phyloP scores from a whole-genome alignment of 2,329 filamentous ascomycete genomes.

The Venturia carpophila region DNA sequence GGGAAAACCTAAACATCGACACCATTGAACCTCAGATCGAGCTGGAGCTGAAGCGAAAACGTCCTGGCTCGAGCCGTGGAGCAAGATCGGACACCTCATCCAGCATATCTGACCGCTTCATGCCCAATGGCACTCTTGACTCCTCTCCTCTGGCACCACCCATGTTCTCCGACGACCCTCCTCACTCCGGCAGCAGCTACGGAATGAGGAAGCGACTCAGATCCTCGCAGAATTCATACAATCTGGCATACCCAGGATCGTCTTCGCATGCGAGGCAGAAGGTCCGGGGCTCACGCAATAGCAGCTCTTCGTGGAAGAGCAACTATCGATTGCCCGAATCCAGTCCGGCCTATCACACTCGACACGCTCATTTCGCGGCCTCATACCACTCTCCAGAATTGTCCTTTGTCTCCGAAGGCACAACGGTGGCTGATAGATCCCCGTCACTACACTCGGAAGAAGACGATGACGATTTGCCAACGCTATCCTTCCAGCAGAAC shows the following conservation, averaged over 20 bases:
- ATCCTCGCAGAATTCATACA: conserved; percentile 28
- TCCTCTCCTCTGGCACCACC: conserved; percentile 79
- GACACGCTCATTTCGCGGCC: conserved; percentile 29
- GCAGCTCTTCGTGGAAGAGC: conserved; percentile 63
- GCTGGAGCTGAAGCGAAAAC: conserved; percentile 67
- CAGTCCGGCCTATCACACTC: conserved; percentile 15
- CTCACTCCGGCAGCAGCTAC: conserved; percentile 56
- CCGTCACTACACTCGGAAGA: conserved; percentile 60
- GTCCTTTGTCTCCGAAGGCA: conserved; percentile 68
- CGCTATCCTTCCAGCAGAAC: conserved; percentile 60
- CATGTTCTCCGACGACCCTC: conserved; percentile 75
- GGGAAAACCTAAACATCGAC: conserved; percentile 82
- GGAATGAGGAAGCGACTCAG: conserved; percentile 26
- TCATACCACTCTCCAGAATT: conserved; percentile 66
- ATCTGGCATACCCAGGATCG: conserved; percentile 29
- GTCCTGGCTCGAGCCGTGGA: conserved; percentile 54
- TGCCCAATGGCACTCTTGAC: conserved; percentile 60
- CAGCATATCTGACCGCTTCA: conserved; percentile 68
- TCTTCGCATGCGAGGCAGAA: conserved; percentile 62
- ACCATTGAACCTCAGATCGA: conserved; percentile 78
- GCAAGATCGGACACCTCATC: conserved; percentile 81
- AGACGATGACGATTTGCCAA: conserved; percentile 72
- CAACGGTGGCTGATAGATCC: conserved; percentile 57
- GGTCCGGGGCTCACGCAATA: conserved; percentile 47
- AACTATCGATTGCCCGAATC: conserved; percentile 68